Conservation (phyloP, 2,329 filamentous ascomycete species). For the Calonectria pteridis region DNA sequence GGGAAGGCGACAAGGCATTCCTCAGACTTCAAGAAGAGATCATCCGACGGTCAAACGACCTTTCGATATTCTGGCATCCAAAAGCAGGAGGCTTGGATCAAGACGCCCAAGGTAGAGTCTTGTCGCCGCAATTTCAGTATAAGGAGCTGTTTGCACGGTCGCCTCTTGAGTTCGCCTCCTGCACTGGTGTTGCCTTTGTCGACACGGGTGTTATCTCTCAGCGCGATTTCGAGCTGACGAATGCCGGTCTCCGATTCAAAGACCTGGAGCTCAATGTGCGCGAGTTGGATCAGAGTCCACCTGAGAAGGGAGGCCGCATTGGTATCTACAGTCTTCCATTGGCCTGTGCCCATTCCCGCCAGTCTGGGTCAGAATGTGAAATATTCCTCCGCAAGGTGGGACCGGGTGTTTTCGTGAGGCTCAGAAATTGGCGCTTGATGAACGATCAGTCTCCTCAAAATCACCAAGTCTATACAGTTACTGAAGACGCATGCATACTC, state of each 20-base stretch:
- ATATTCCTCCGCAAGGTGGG: conserved; percentile 2
- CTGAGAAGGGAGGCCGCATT: neutral
- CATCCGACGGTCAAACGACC: neutral
- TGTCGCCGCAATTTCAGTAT: neutral
- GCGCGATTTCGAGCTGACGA: neutral
- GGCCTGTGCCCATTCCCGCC: neutral
- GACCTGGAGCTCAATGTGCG: neutral
- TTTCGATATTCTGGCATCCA: conserved; percentile 4
- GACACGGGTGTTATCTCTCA: neutral
- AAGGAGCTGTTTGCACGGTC: neutral
- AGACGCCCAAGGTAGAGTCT: neutral
- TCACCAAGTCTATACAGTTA: neutral
- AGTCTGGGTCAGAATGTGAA: neutral
- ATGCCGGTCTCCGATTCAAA: neutral
- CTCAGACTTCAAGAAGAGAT: neutral
- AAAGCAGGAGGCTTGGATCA: neutral
- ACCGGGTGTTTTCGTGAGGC: neutral
- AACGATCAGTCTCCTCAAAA: neutral
- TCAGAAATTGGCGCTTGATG: neutral
- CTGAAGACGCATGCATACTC: neutral
- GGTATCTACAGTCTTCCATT: neutral
- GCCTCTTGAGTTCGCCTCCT: neutral
- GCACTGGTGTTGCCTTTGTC: neutral
- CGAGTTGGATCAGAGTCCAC: neutral
- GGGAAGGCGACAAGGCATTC: neutral